Evolutionary conservation across 2,329 filamentous ascomycete genomes (phyloP), one percentile per base, ranked within the genome.

Genomic region (Colletotrichum kahawae): DNA sequence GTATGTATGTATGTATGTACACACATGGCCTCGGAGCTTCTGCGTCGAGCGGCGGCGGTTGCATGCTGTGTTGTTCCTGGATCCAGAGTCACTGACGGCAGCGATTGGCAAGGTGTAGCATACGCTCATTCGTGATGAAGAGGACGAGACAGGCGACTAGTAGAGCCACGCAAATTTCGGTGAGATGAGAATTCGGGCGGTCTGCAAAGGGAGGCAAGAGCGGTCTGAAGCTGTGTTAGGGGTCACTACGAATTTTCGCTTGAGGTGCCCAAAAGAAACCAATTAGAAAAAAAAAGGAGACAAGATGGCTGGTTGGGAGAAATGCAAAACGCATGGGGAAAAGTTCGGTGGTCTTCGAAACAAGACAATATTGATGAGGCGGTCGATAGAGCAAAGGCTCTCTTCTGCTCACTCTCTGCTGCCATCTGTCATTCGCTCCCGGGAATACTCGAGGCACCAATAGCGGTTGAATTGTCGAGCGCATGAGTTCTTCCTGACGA

Each of bases 81-180:
- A 71, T 51, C 48, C 64, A 66, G 66, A 51, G 71, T 75, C 67
- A 63, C 67, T 71, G 67, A 65, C 67, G 60, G 68, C 71, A 75
- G 21, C 54, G 54, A 14, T 56, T 36, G 29, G 59, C 31, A 66
- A 31, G 29, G 31, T 48, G 38, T 64, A 43, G 66, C 33, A n/a
- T 29, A 56, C 31, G 24, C 43, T 21, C 13, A 51, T 18, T 34
- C 21, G 60, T 33, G 21, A 63, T 27, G 60, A n/a, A 63, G 31
- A 36, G 43, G 43, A n/a, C 33, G 24, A 27, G n/a, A 21, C 51
- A 33, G 27, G 48, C 27, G 64, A 65, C 18, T 62, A 54, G 31
- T 29, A 51, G 69, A 56, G 33, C 18, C 43, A 31, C 64, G 24
- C 64, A 34, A 62, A 43, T 43, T 63, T 67, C 57, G 29, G 29